Evolutionary conservation across 108 stramenopile genomes (phyloP), one percentile per base, ranked within the genome.

Genomic region (Ochromonas danica): DNA sequence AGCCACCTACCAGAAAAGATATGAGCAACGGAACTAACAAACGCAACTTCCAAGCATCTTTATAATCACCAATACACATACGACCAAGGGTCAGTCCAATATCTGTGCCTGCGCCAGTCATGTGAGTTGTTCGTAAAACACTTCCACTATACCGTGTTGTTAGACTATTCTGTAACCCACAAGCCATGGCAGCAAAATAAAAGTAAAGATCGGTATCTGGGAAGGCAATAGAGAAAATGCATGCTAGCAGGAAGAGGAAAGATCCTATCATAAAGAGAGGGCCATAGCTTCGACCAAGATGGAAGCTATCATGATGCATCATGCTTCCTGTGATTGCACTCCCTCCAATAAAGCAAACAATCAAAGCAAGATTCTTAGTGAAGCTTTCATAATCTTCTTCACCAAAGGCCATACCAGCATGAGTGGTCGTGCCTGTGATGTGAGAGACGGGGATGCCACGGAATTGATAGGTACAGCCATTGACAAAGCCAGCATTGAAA

Each of bases 121-220:
- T 62, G 61, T 78, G 78, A 39, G 78, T 78, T 40, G 78, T 78
- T 22, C 78, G 78, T 6, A 78, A 30, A 1, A 62, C 30, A 41
- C 2, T 0, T 0, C 43, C 41, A 0, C 40, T 10, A 33, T 1
- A 43, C 61, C 38, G 14, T n/a, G 78, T 78, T 6, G 61, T 6
- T 30, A 78, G 1, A 28, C 35, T 61, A 41, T 78, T 78, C 78
- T 78, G 78, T 0, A 57, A 30, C 25, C 78, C 78, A 28, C 2
- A 78, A 1, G 39, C 78, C 0, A n/a, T 17, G 61, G 78, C 78
- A 3, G 78, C 10, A 10, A 57, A 22, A 22, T 57, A 57, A 22
- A 31, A 40, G 67, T 40, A 40, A 22, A 31, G 17, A 17, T 70
- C 10, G 17, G 10, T 10, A 14, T 70, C 40, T 10, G 36, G 36